These are phyloP conservation scores for Marasmius oreades DNA, from an alignment of 1,284 basidiomycete genomes.

Conservation along the genomic window DNA sequence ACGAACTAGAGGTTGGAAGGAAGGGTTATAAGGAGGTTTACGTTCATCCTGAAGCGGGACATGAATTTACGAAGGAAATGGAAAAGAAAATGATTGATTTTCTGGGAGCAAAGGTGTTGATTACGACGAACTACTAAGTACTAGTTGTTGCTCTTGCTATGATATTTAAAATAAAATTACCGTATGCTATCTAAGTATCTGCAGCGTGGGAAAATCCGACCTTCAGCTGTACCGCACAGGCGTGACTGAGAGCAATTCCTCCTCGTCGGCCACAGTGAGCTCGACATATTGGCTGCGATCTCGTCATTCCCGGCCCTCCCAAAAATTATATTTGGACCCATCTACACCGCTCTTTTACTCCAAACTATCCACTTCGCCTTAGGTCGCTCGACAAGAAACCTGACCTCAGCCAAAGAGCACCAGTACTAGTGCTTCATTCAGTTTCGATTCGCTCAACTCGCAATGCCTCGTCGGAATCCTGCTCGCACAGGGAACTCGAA, in stretches of 20 bases:
- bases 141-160: neutral
- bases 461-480: conserved; percentile 24
- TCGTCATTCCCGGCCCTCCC: neutral
- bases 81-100: conserved; percentile 43
- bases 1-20: conserved; percentile 47
- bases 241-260: conserved; percentile 1
- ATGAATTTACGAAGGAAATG: conserved; percentile 53
- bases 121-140: neutral
- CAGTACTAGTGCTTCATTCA: neutral
- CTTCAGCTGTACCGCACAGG: no score
- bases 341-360: neutral
- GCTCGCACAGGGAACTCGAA: conserved; percentile 21
- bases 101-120: conserved; percentile 26
- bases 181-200: no score
- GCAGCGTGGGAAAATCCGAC: no score
- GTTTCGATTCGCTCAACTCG: neutral
- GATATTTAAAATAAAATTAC: neutral
- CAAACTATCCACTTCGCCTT: neutral
- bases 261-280: conserved; percentile 14
- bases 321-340: neutral
- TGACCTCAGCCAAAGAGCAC: neutral
- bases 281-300: neutral
- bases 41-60: conserved; percentile 47
- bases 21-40: conserved; percentile 44
- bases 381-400: neutral